Conservation (phyloP, 495 filamentous ascomycete genomes). For the Cercophora samala region DNA sequence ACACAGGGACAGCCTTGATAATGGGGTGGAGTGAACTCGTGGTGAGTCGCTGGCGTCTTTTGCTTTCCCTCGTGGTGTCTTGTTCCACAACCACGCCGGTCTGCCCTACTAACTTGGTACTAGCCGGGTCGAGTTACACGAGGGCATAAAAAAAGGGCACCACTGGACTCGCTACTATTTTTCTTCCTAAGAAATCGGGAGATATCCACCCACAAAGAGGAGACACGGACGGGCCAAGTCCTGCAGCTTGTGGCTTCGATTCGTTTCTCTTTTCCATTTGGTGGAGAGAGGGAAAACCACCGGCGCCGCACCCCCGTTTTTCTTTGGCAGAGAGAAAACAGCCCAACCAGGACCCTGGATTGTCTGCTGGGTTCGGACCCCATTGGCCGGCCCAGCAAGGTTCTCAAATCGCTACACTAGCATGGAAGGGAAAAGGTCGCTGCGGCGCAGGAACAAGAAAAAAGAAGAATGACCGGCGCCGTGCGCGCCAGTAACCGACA, state of each 20-base stretch:
- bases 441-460: neutral
- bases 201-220: slow-evolving; percentile 3
- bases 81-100: neutral
- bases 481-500: neutral
- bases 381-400: neutral
- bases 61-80: neutral
- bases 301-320: neutral
- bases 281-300: neutral
- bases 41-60: neutral
- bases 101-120: neutral
- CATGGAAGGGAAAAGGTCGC: neutral
- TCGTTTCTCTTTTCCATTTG: slow-evolving; percentile 1
- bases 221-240: neutral
- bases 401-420: neutral
- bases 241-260: neutral
- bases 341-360: neutral
- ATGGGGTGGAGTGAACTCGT: neutral
- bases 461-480: neutral
- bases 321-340: neutral
- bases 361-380: slow-evolving; percentile 2
- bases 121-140: neutral
- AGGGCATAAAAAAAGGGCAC: neutral
- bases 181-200: neutral
- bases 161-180: neutral
- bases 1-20: neutral